Evolutionary conservation across 495 filamentous ascomycete species (phyloP).

Genomic region (Podospora pseudopauciseta): DNA sequence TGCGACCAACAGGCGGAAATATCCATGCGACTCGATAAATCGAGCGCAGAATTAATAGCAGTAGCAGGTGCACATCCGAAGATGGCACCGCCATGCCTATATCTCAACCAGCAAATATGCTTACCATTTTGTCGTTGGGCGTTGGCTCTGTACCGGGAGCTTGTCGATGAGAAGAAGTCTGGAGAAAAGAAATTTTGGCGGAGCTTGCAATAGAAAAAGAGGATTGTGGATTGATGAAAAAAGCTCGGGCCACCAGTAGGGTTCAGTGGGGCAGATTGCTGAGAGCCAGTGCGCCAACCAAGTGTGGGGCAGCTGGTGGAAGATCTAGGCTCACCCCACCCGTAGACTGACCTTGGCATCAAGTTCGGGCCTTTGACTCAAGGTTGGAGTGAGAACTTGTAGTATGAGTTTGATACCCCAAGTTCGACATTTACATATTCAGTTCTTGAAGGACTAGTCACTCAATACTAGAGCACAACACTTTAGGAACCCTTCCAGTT

Average conservation of each 20-base stretch:
- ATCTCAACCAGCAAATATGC: conserved; percentile 27
- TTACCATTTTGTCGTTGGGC: conserved; percentile 44
- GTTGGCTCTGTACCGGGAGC: conserved; percentile 33
- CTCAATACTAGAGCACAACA: neutral
- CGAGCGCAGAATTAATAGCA: conserved; percentile 20
- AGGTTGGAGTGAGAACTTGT: neutral
- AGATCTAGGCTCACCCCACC: neutral
- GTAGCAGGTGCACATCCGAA: conserved; percentile 23
- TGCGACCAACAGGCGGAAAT: conserved; percentile 49
- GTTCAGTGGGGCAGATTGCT: conserved; percentile 22
- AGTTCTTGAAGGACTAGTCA: neutral
- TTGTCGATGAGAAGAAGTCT: conserved; percentile 21
- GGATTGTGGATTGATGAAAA: conserved; percentile 28
- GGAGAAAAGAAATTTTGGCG: conserved; percentile 22
- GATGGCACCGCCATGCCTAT: conserved; percentile 17
- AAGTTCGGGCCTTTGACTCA: conserved; percentile 7
- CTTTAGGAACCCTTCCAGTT: neutral
- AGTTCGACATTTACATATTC: neutral
- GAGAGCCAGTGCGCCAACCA: conserved; percentile 8
- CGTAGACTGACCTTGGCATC: neutral
- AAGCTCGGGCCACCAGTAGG: conserved; percentile 25
- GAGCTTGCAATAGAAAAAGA: conserved; percentile 23
- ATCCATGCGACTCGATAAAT: conserved; percentile 38
- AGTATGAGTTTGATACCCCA: neutral
- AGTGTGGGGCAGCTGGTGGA: neutral